Conservation (phyloP, 2,329 filamentous ascomycete species). For the Karstenula rhodostoma region DNA sequence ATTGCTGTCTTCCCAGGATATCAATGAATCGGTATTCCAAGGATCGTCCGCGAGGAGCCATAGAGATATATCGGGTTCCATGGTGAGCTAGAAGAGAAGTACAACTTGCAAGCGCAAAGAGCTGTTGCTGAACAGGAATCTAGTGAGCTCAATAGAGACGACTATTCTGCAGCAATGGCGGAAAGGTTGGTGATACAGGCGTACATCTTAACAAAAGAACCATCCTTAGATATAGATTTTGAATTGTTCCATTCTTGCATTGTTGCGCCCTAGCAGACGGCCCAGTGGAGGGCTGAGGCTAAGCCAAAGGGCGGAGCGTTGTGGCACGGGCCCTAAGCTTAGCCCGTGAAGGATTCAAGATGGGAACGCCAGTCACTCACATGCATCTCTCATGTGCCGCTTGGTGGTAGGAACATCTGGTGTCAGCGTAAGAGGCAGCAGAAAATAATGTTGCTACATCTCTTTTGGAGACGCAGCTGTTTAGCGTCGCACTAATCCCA, state of each 20-base stretch:
- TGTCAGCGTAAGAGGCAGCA: background rate
- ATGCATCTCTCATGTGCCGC: too few relatives aligned
- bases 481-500: background rate
- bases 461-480: background rate
- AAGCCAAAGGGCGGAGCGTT: background rate
- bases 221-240: background rate
- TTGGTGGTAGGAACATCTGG: background rate
- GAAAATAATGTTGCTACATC: background rate
- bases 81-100: too few relatives aligned
- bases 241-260: background rate
- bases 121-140: background rate
- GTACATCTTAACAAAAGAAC: background rate
- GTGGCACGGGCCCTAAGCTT: background rate
- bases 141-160: background rate
- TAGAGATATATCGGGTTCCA: background rate
- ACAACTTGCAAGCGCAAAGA: background rate
- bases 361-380: background rate
- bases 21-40: background rate
- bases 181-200: background rate
- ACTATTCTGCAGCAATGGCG: background rate
- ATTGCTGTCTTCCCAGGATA: background rate
- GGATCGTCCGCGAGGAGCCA: background rate
- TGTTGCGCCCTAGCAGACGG: conserved; percentile 1
- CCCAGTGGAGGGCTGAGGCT: background rate
- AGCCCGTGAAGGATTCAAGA: background rate